Evolutionary conservation across 331 rosid species (phyloP).

Genomic region (Cydonia oblonga): DNA sequence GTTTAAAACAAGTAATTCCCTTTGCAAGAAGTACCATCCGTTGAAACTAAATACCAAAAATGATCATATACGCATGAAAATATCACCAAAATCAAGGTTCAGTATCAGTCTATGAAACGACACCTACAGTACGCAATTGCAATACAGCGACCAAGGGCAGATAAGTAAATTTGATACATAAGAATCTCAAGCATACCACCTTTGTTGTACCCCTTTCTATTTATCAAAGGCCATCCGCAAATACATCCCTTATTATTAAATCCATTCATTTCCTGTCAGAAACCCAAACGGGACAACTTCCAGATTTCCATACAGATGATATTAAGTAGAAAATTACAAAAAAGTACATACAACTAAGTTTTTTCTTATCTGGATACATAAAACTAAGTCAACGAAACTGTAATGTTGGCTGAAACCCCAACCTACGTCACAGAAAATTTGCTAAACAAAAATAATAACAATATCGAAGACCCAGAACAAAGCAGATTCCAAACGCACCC

Average conservation of each 20-base stretch:
- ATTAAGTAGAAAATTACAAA: too few relatives aligned
- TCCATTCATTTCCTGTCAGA: not conserved
- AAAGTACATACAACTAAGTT: too few relatives aligned
- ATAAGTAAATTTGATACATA: conserved; percentile 16
- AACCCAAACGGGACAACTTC: not conserved
- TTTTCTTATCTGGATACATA: too few relatives aligned
- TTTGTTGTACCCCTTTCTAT: not conserved
- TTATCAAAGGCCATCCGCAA: not conserved
- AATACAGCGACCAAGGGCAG: conserved; percentile 16
- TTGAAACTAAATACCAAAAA: not conserved
- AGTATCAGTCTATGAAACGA: not conserved
- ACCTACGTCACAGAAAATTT: not conserved
- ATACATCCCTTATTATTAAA: not conserved
- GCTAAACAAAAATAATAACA: not conserved
- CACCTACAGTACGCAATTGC: not conserved
- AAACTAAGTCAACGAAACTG: not conserved
- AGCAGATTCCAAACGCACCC: too few relatives aligned
- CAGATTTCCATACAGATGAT: not conserved
- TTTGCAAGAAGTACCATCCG: not conserved
- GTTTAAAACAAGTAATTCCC: not conserved
- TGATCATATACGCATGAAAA: not conserved
- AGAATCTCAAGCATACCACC: conserved; percentile 6
- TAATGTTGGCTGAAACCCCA: not conserved
- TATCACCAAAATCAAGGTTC: not conserved
- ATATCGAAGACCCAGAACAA: not conserved